Base-by-base conservation (phyloP, 106 monocot species). In the Allium cepa region DNA sequence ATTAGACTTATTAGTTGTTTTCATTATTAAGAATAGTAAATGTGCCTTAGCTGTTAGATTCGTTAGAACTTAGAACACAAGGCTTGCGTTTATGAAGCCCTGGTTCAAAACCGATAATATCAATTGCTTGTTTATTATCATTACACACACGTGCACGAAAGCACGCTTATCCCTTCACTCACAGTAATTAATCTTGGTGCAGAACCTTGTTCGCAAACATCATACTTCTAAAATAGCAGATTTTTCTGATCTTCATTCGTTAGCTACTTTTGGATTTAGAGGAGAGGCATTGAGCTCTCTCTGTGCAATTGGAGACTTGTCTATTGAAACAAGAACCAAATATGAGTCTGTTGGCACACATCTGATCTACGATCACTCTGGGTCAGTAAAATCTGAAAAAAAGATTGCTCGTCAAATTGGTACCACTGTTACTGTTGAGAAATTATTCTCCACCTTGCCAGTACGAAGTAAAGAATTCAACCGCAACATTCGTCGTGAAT, bases 241-340 rank as follows among this genome's bases (percentile, higher is more conserved):
- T 68, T 93, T 99, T 70, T 67, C 79, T 57, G 99, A 93, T 77
- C 90, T 99, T 59, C 84, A 83, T 17, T 85, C 72, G 17, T 72
- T 99, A 66, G 76, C 76, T n/a, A 93, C 99, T 59, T 93, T 93
- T 85, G 99, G 99, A 51, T 99, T 99, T 65, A 71, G 99, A 69
- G 99, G 99, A 62, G 99, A 99, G 81, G 99, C 99, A 56, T 64
- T 99, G 57, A 99, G 99, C 65, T 99, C 99, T 9, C 87, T 99
- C 53, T 90, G 87, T 85, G 83, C 93, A 63, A 56, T 99, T 64
- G 92, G 93, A 9, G 83, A 66, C 16, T 66, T 99, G 79, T 83
- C 84, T 63, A 51, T 99, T 75, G 99, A 93, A 82, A 99, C 99
- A 59, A 89, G 90, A 69, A 93, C 90, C 50, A 85, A 85, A 72